Evolutionary conservation across 2,329 filamentous ascomycete species (phyloP).

Genomic region (Talaromyces sp.): DNA sequence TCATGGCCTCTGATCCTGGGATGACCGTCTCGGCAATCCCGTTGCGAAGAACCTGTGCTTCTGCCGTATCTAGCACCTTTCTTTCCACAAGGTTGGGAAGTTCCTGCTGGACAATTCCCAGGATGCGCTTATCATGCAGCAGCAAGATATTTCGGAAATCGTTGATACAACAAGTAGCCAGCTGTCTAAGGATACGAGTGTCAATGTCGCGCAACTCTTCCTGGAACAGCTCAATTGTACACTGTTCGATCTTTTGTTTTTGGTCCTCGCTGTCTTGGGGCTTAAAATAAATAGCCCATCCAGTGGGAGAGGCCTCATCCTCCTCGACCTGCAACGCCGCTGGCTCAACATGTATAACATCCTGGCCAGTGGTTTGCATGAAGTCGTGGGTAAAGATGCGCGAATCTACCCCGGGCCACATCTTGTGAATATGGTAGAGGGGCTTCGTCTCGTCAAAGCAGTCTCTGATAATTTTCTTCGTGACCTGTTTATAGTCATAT

Average conservation of each 20-base stretch:
- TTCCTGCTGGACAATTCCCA: slow-evolving; percentile 28
- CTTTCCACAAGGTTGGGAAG: slow-evolving; percentile 14
- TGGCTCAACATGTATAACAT: slow-evolving; percentile 4
- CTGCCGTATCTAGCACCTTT: slow-evolving; percentile 15
- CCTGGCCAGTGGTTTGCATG: slow-evolving; percentile 1
- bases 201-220: slow-evolving; percentile 21
- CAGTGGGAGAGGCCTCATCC: slow-evolving; percentile 1
- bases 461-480: slow-evolving; percentile 1
- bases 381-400: slow-evolving; percentile 2
- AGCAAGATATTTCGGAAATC: slow-evolving; percentile 28
- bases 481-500: background rate
- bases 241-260: slow-evolving; percentile 18
- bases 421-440: slow-evolving; percentile 9
- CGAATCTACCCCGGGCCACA: slow-evolving; percentile 10
- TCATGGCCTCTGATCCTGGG: slow-evolving; percentile 22
- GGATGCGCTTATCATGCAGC: slow-evolving; percentile 30
- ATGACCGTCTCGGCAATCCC: slow-evolving; percentile 21
- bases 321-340: slow-evolving; percentile 1
- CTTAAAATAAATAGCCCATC: slow-evolving; percentile 1
- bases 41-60: slow-evolving; percentile 16
- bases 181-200: slow-evolving; percentile 20
- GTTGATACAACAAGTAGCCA: slow-evolving; percentile 26
- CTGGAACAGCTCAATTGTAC: slow-evolving; percentile 25
- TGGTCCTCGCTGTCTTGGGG: slow-evolving; percentile 19
- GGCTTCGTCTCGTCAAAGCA: slow-evolving; percentile 7